Evolutionary conservation across 768 basidiomycete genomes (phyloP).

Genomic region (Astraeus odoratus): DNA sequence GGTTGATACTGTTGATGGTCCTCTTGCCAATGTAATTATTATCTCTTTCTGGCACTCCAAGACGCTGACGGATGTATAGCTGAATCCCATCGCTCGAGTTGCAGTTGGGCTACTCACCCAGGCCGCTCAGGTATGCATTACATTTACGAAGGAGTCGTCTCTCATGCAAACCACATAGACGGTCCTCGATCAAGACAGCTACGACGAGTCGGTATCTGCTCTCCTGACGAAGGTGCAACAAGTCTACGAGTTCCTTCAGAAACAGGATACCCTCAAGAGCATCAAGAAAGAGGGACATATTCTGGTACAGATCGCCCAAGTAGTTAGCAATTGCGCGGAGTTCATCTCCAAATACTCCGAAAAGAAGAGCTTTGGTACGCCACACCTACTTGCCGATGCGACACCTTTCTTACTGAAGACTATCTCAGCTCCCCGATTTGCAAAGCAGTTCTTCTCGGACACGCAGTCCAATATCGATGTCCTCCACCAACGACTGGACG

Average conservation of each 20-base stretch:
- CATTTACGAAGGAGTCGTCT: background rate
- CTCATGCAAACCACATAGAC: background rate
- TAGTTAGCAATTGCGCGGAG: background rate
- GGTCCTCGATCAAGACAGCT: background rate
- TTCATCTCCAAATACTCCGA: background rate
- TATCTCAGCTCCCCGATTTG: background rate
- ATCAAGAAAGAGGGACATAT: background rate
- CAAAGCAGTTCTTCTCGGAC: background rate
- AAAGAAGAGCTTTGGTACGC: background rate
- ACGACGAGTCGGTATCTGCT: background rate
- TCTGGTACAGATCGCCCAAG: background rate
- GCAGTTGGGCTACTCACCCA: background rate
- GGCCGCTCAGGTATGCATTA: background rate
- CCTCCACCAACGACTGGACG: background rate
- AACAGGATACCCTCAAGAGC: background rate
- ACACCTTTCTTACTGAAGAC: background rate
- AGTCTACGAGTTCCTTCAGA: background rate
- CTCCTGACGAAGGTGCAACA: background rate
- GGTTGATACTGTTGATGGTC: no score
- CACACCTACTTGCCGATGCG: background rate
- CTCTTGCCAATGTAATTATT: no score
- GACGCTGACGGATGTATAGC: no score
- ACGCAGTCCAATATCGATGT: background rate
- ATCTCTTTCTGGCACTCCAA: no score
- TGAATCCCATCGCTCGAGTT: background rate